Base-by-base conservation (phyloP, 768 basidiomycete species). In the Obba rivulosa region DNA sequence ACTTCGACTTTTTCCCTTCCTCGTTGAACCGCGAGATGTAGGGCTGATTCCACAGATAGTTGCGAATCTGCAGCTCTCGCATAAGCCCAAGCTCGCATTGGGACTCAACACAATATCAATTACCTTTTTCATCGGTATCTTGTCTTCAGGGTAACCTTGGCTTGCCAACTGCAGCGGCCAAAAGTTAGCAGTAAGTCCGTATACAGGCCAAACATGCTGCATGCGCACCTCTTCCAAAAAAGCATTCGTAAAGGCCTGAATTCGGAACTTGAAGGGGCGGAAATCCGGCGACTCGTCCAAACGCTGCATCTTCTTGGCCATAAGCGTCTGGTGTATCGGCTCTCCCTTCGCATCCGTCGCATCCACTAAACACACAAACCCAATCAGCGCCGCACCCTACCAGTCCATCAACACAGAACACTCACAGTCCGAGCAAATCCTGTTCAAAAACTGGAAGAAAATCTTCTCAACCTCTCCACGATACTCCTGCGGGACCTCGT, bases 281-380 rank as follows among this genome's bases (percentile, higher is more conserved):
- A 95, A 99, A 67, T 98, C 95, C 37, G 85, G 83, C 34, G 91
- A 93, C 70, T 97, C 95, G 64, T 96, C 94, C 48, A 98, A 74
- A 45, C 92, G 84, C 58, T 92, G 89, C 95, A 99, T 98, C 75
- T 91, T 91, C 75, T 97, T 97, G 1, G 94, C 87, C 95, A 99
- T 99, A 59, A 98, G 76, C 31, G 92, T 92, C 68, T 99, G 95
- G 62, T 99, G 95, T 49, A 99, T 92, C 38, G 89, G 85, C 65
- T 99, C 95, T 43, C 95, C 95, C 66, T 99, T 99, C 24, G 80
- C 75, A 62, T 98, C 96, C 42, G 84, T 87, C 3, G 89, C 86
- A 49, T 96, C 92, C 69, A 97, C 93, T 97, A 56, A 62, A 57
- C 52, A 36, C 51, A 46, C 47, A 35, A 45, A 47, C 59, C 5